These are phyloP conservation scores for Triticum timopheevii DNA, from an alignment of 176 grass and related monocot genomes.

Conservation along the genomic window DNA sequence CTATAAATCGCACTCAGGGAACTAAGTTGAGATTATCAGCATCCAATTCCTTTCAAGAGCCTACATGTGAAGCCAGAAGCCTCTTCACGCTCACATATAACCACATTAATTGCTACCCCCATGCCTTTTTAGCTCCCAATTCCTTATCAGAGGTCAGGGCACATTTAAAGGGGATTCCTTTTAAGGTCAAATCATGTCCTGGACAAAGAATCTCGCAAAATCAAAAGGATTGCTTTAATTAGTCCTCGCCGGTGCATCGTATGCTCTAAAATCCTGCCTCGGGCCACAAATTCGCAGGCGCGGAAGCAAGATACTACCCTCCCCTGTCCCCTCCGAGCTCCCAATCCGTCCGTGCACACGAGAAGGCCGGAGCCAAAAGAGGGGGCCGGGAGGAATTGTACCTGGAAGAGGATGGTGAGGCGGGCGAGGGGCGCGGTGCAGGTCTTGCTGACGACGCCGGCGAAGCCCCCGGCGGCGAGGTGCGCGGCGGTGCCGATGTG, in stretches of 20 bases:
- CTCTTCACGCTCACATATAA: neutral
- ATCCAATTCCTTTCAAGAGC: neutral
- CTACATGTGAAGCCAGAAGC: neutral
- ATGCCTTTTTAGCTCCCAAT: neutral
- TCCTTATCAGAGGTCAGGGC: neutral
- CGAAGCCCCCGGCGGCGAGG: conserved; percentile 71
- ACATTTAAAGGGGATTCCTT: neutral
- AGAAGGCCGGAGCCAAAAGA: neutral
- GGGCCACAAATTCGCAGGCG: neutral
- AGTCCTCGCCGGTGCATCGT: neutral
- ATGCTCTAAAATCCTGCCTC: neutral
- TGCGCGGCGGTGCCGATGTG: conserved; percentile 62
- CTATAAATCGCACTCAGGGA: neutral
- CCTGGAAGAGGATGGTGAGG: conserved; percentile 96
- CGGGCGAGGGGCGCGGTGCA: conserved; percentile 89
- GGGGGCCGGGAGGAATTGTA: neutral
- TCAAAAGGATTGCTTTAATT: neutral
- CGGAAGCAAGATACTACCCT: neutral
- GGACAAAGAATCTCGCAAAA: neutral
- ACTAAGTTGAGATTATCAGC: neutral
- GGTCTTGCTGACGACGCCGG: conserved; percentile 89
- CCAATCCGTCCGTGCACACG: conserved; percentile 13
- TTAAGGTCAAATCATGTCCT: conserved; percentile 1
- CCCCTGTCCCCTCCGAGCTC: neutral
- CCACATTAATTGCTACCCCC: neutral